These are phyloP conservation scores for Fusarium mangiferae DNA, from an alignment of 2,329 filamentous ascomycete genomes.

Conservation along the genomic window DNA sequence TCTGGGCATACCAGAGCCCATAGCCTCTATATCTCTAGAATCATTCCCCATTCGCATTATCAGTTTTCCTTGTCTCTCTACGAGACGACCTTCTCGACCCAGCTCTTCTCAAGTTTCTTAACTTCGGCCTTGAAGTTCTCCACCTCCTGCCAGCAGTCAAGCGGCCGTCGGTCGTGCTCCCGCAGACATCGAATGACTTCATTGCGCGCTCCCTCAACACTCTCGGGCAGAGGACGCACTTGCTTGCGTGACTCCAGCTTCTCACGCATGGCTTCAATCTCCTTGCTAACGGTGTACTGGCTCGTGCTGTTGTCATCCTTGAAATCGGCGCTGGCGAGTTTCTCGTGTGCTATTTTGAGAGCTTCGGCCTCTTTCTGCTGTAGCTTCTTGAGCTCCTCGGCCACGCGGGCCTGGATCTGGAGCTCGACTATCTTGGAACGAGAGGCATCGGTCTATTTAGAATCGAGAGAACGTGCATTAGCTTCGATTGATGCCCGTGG, in stretches of 20 bases:
- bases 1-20: constrained; percentile 22
- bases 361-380: constrained; percentile 75
- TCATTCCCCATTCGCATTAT: constrained; percentile 11
- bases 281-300: constrained; percentile 65
- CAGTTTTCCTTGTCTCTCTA: constrained; percentile 38
- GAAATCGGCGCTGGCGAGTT: constrained; percentile 61
- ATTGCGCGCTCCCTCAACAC: constrained; percentile 78
- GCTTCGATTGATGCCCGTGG: neutral
- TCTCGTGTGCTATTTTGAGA: constrained; percentile 75
- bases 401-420: constrained; percentile 87
- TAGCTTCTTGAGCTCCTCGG: constrained; percentile 84
- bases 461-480: constrained; percentile 13
- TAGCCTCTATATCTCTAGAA: constrained; percentile 34
- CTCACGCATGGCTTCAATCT: constrained; percentile 66
- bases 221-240: constrained; percentile 74
- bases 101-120: constrained; percentile 82
- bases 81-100: constrained; percentile 83
- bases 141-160: constrained; percentile 96
- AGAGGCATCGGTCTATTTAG: constrained; percentile 83
- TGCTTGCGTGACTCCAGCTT: constrained; percentile 72
- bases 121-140: constrained; percentile 92
- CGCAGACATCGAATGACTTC: constrained; percentile 84
- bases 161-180: constrained; percentile 83
- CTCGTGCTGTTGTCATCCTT: constrained; percentile 48
- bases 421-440: constrained; percentile 86